Conservation (phyloP, 2,329 filamentous ascomycete species). For the Thielaviopsis euricoi region DNA sequence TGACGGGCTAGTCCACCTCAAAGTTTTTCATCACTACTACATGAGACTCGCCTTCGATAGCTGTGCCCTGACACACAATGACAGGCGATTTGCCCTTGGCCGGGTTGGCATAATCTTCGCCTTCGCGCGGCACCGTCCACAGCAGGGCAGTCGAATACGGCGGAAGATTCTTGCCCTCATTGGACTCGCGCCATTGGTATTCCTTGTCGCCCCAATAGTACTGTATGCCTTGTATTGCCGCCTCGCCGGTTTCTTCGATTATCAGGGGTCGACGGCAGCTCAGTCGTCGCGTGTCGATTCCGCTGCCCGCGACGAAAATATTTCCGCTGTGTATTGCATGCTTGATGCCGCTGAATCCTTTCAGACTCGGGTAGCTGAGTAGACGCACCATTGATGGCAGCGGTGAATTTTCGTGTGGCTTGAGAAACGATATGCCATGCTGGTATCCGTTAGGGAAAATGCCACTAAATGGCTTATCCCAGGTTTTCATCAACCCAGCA, state of each 20-base stretch:
- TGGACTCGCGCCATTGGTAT: background rate
- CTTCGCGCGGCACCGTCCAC: conserved; percentile 4
- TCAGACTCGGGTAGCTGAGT: background rate
- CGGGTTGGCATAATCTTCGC: background rate
- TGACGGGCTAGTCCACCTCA: conserved; percentile 7
- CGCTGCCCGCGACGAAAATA: conserved; percentile 3
- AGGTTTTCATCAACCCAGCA: background rate
- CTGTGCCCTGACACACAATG: conserved; percentile 2
- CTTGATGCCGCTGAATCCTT: background rate
- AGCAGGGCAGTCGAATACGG: conserved; percentile 1
- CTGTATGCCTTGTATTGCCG: conserved; percentile 4
- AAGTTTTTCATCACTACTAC: conserved; percentile 8
- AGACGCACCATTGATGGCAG: background rate
- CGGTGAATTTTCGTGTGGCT: background rate
- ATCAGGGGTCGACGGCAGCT: background rate
- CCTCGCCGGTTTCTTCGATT: background rate
- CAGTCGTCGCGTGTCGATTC: background rate
- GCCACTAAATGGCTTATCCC: conserved; percentile 1
- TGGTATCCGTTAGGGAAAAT: background rate
- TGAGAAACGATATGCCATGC: conserved; percentile 3
- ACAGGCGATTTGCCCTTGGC: background rate
- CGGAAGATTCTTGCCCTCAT: background rate
- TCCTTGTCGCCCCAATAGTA: conserved; percentile 4
- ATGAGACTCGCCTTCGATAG: background rate
- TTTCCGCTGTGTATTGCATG: background rate